Evolutionary conservation across 345 rosid species (phyloP).

Genomic region (Arabidopsis arenosa): DNA sequence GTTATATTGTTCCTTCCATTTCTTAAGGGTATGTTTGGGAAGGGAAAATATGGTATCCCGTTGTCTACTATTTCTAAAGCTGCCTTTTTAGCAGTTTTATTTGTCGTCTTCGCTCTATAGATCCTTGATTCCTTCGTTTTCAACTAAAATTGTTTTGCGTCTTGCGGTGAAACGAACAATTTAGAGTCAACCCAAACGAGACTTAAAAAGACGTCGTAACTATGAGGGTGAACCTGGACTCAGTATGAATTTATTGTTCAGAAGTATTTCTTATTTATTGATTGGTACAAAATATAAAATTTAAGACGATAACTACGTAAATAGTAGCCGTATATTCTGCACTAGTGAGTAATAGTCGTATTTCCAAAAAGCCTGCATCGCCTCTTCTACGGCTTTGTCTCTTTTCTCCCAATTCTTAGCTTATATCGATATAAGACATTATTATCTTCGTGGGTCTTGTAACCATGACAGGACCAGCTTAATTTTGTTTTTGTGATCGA

Average conservation of each 20-base stretch:
- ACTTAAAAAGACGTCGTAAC: too few relatives aligned
- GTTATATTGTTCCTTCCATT: constrained; percentile 56
- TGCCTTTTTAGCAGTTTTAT: constrained; percentile 43
- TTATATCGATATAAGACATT: too few relatives aligned
- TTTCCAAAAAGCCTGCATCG: background rate
- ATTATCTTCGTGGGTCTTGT: background rate
- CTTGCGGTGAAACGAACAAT: too few relatives aligned
- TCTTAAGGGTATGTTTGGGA: constrained; percentile 56
- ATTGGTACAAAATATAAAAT: background rate
- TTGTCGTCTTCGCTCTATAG: too few relatives aligned
- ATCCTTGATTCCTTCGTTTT: too few relatives aligned
- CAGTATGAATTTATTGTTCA: too few relatives aligned
- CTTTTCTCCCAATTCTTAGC: constrained; percentile 21
- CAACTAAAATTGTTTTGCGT: too few relatives aligned
- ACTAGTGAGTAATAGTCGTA: background rate
- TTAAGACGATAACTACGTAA: background rate
- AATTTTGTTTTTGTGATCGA: background rate
- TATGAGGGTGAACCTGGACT: too few relatives aligned
- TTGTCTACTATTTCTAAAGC: constrained; percentile 57
- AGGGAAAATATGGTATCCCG: constrained; percentile 69
- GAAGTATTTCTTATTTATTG: too few relatives aligned
- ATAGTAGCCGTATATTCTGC: background rate
- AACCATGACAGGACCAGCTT: background rate
- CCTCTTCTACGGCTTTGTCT: constrained; percentile 12
- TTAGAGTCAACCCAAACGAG: too few relatives aligned